A percentile compares a stretch with the other conserved stretches of the same genome.
Evolutionary conservation across 164 flowering plant genomes (phyloP).

Genomic region (Vitis rupestris): DNA sequence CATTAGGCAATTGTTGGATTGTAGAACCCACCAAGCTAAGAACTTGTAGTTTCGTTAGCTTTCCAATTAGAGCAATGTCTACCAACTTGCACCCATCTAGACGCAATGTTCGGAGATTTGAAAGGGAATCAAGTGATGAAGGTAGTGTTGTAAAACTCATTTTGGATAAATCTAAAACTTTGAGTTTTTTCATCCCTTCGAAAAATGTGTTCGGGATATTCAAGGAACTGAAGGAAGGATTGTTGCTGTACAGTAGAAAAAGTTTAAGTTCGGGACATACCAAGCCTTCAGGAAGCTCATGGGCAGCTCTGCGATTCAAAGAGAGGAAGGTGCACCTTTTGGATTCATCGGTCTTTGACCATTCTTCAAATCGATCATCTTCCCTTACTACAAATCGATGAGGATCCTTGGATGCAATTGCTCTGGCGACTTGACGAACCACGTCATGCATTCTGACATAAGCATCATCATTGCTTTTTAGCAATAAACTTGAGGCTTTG

Average conservation of each 20-base stretch:
- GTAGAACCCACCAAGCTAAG: conserved; percentile 10
- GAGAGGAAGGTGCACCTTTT: background rate
- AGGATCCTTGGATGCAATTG: too few relatives aligned
- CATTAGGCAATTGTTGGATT: conserved; percentile 9
- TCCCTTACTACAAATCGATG: background rate
- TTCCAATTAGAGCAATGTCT: conserved; percentile 9
- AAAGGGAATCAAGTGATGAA: background rate
- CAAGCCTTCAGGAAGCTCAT: conserved; percentile 10
- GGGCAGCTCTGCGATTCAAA: background rate
- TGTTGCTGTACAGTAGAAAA: background rate
- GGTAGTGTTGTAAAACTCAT: background rate
- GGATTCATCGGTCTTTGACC: background rate
- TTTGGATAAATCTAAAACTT: conserved; percentile 7
- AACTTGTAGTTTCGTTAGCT: conserved; percentile 12
- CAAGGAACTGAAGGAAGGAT: too few relatives aligned
- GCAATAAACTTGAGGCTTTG: background rate
- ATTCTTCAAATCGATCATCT: background rate
- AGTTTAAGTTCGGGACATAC: conserved; percentile 10
- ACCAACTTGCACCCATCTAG: background rate
- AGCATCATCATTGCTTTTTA: too few relatives aligned
- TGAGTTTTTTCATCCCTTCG: conserved; percentile 11
- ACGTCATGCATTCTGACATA: too few relatives aligned
- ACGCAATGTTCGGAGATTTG: conserved; percentile 16
- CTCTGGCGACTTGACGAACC: too few relatives aligned
- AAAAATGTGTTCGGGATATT: conserved; percentile 12